phyloP scores from a whole-genome alignment of 1,139 yeast genomes.

The Debaryomycetaceae sp. region DNA sequence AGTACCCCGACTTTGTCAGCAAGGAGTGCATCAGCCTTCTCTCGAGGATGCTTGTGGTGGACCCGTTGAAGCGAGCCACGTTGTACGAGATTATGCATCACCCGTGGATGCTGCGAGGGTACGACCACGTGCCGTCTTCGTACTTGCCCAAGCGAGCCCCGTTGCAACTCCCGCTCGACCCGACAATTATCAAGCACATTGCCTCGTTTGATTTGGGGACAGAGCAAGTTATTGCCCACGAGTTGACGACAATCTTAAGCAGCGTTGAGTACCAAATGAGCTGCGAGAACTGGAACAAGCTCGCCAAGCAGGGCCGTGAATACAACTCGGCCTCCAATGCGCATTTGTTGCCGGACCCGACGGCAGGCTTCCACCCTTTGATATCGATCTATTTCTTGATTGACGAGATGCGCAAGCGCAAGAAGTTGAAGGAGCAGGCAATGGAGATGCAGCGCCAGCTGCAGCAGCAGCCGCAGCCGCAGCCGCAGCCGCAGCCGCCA shows the following conservation, averaged over 20 bases:
- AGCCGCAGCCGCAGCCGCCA: slow-evolving; percentile 8
- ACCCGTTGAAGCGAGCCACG: slow-evolving; percentile 75
- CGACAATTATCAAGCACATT: slow-evolving; percentile 67
- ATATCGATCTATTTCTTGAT: slow-evolving; percentile 84
- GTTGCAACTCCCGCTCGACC: slow-evolving; percentile 67
- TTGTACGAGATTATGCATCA: slow-evolving; percentile 77
- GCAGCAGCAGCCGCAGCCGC: slow-evolving; percentile 15
- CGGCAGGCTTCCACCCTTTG: slow-evolving; percentile 84
- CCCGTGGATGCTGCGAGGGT: slow-evolving; percentile 95
- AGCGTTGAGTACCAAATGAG: slow-evolving; percentile 70
- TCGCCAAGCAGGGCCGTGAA: slow-evolving; percentile 38
- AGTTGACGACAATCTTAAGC: slow-evolving; percentile 53
- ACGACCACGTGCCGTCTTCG: slow-evolving; percentile 66
- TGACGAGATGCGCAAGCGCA: slow-evolving; percentile 72
- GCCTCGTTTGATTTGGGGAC: slow-evolving; percentile 76
- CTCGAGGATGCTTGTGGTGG: slow-evolving; percentile 87
- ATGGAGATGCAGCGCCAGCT: slow-evolving; percentile 25
- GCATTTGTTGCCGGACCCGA: slow-evolving; percentile 64
- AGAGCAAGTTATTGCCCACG: slow-evolving; percentile 52
- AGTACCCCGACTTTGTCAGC: slow-evolving; percentile 81
- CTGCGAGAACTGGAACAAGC: slow-evolving; percentile 58
- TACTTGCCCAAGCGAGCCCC: slow-evolving; percentile 79
- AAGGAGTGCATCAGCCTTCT: slow-evolving; percentile 79
- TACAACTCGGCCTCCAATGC: slow-evolving; percentile 39
- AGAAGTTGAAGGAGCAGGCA: slow-evolving; percentile 54